Evolutionary conservation across 2,329 filamentous ascomycete species (phyloP), one percentile per base, ranked within the genome.

Genomic region (Sphaerostilbella broomeana): DNA sequence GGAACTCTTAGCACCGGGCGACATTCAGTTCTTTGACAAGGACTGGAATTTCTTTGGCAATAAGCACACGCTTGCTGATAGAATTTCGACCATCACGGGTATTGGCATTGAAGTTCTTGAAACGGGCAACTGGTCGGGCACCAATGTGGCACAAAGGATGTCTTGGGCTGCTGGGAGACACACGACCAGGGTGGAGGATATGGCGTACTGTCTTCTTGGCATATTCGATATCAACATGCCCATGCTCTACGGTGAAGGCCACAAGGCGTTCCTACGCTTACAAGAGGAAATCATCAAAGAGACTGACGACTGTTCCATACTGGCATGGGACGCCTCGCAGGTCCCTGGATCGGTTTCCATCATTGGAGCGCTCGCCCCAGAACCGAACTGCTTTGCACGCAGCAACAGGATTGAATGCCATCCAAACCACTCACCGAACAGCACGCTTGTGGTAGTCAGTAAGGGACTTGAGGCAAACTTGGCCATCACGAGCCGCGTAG

Each of bases 1-100:
- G 54, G 78, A 86, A 58, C 78, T 83, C 0, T 67, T 86, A 4
- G 82, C 61, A 0, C 59, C 59, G 1, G 13, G 12, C 2, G 27
- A 44, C 1, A 15, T 63, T 1, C 16, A 43, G 4, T 64, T 67
- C 42, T 62, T 52, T 45, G 47, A 56, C 25, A 9, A 12, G 0
- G 30, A 35, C 3, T 65, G 60, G 61, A 16, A 21, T 0, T 37
- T 28, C 1, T 39, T 60, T 2, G 59, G 58, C 2, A 49, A 46
- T 2, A 58, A 53, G 33, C 16, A 27, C 3, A 34, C 41, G 1
- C 27, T 57, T 5, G 27, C 32, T 3, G n/a, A 29, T 2, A 8
- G 31, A 1, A 40, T 51, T 21, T 52, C 57, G 4, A 38, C 45
- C 6, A 55, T 62, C 18, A 46, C 43, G 4, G 28, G 27, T 12